phyloP scores from a whole-genome alignment of 2,329 filamentous ascomycete genomes.

The Hypoxylon sp. region DNA sequence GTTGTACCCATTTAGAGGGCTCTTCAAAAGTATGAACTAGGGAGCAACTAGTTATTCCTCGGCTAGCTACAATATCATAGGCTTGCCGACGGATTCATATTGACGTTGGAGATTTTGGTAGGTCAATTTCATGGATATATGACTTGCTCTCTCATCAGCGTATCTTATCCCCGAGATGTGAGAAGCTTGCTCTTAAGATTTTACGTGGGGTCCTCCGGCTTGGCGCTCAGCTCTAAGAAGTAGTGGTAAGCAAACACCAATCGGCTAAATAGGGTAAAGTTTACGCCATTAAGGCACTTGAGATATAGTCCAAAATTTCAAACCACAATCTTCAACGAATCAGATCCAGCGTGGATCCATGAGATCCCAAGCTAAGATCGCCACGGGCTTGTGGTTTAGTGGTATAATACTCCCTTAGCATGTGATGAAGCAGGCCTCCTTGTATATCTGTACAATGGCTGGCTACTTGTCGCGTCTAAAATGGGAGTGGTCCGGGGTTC shows the following conservation, averaged over 20 bases:
- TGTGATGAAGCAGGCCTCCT: background rate
- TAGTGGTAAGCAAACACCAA: conserved; percentile 19
- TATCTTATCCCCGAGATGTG: background rate
- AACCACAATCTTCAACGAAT: conserved; percentile 17
- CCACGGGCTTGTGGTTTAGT: conserved; percentile 45
- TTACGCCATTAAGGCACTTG: background rate
- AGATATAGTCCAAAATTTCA: conserved; percentile 9
- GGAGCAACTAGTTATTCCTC: background rate
- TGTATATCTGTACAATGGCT: background rate
- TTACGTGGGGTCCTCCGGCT: background rate
- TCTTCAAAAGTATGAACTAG: background rate
- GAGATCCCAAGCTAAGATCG: background rate
- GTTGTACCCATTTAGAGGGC: background rate
- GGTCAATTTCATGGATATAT: background rate
- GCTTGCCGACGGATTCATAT: background rate
- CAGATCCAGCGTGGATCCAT: conserved; percentile 9
- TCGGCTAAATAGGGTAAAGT: conserved; percentile 33
- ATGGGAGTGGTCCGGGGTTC: conserved; percentile 61
- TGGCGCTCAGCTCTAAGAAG: background rate
- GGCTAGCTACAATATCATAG: background rate
- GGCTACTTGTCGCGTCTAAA: background rate
- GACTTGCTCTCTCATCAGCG: background rate
- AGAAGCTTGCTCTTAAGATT: background rate
- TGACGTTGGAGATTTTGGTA: background rate
- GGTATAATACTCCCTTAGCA: conserved; percentile 47